Evolutionary conservation across 257 asterid genomes (phyloP).

Genomic region (Solanum neorickii): DNA sequence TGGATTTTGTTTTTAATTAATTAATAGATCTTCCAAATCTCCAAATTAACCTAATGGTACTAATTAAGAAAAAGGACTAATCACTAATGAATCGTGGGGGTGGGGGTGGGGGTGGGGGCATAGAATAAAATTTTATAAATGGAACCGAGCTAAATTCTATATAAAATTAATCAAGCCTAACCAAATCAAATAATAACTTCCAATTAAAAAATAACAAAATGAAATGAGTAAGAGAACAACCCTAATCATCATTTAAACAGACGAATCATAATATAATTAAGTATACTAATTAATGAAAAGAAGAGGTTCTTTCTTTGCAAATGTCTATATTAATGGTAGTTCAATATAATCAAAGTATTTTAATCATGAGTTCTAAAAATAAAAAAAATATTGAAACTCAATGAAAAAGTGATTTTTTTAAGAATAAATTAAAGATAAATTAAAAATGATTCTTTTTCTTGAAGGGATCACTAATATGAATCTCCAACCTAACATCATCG

Average conservation of each 20-base stretch:
- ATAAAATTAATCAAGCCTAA: neutral
- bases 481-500: neutral
- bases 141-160: neutral
- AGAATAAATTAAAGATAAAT: neutral
- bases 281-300: neutral
- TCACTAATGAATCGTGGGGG: neutral
- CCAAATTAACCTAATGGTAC: neutral
- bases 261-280: neutral
- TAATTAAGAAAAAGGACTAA: neutral
- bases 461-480: neutral
- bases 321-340: neutral
- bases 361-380: neutral
- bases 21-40: neutral
- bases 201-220: neutral
- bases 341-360: neutral
- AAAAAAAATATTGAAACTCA: neutral
- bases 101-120: neutral
- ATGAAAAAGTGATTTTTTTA: neutral
- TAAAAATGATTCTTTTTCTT: neutral
- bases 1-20: neutral
- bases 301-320: neutral
- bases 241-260: neutral
- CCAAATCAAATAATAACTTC: neutral
- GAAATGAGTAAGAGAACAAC: neutral
- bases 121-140: neutral